These are phyloP conservation scores for Aschersonia sp. DNA, from an alignment of 2,329 filamentous ascomycete genomes.

Conservation along the genomic window DNA sequence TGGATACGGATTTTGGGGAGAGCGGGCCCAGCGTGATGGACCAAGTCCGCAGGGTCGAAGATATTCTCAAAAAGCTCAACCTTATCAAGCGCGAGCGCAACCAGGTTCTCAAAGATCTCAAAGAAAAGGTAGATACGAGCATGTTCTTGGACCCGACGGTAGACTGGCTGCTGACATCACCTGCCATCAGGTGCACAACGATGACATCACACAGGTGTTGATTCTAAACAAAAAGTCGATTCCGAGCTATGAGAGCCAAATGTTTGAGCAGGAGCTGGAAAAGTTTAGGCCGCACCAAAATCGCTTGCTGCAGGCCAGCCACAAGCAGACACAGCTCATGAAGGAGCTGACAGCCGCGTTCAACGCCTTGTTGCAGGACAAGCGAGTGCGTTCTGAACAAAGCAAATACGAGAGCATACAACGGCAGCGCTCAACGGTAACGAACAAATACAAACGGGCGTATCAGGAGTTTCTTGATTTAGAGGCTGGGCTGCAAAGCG, in stretches of 20 bases:
- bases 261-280: conserved; percentile 94
- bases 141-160: neutral
- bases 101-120: conserved; percentile 89
- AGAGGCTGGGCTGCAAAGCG: conserved; percentile 69
- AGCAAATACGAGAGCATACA: conserved; percentile 87
- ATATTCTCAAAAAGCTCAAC: conserved; percentile 79
- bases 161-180: neutral
- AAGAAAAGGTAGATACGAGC: conserved; percentile 68
- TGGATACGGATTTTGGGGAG: conserved; percentile 89
- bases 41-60: conserved; percentile 79
- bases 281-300: conserved; percentile 93
- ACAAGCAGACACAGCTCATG: conserved; percentile 88
- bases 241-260: conserved; percentile 74
- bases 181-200: conserved; percentile 61
- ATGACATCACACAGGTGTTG: conserved; percentile 93
- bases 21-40: conserved; percentile 67
- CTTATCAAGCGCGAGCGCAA: conserved; percentile 82
- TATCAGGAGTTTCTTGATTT: conserved; percentile 90
- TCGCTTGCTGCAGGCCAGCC: conserved; percentile 78
- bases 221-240: conserved; percentile 98
- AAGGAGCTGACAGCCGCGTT: conserved; percentile 86
- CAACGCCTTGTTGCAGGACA: conserved; percentile 80
- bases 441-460: conserved; percentile 77
- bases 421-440: conserved; percentile 63
- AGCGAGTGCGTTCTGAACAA: conserved; percentile 83